Evolutionary conservation across 2,329 filamentous ascomycete species (phyloP).

Genomic region (Colletotrichum sidae): DNA sequence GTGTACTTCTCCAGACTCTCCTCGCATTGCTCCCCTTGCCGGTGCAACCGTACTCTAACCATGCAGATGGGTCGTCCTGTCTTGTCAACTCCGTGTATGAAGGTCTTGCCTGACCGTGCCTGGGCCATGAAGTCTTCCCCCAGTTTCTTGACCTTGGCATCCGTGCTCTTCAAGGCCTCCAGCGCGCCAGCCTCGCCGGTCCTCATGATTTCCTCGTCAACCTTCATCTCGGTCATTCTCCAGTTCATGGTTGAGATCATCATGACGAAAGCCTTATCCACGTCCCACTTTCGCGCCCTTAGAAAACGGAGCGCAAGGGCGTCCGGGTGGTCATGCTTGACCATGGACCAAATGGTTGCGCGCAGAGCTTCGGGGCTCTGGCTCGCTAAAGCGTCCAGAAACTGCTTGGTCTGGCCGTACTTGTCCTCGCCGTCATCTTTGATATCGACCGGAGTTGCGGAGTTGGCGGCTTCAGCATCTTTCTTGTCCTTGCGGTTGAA

Average conservation of each 20-base stretch:
- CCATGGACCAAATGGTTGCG: conserved; percentile 88
- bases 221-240: conserved; percentile 84
- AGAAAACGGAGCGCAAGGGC: conserved; percentile 84
- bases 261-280: conserved; percentile 94
- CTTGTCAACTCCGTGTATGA: conserved; percentile 88
- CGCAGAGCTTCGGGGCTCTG: conserved; percentile 83
- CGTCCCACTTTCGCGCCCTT: conserved; percentile 94
- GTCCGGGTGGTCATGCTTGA: conserved; percentile 96
- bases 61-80: conserved; percentile 87
- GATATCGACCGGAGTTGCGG: conserved; percentile 45
- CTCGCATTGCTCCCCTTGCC: conserved; percentile 83
- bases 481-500: conserved; percentile 74
- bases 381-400: conserved; percentile 82
- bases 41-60: conserved; percentile 85
- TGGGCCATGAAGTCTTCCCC: conserved; percentile 85
- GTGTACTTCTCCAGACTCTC: conserved; percentile 89
- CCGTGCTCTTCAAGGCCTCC: conserved; percentile 66
- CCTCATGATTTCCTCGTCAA: conserved; percentile 88
- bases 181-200: conserved; percentile 78
- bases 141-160: conserved; percentile 72
- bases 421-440: conserved; percentile 81
- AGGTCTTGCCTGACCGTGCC: conserved; percentile 91
- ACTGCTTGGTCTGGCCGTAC: conserved; percentile 89
- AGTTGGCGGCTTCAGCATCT: conserved; percentile 55
- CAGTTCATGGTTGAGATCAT: conserved; percentile 94